Evolutionary conservation across 495 filamentous ascomycete genomes (phyloP).

Genomic region (Physcia stellaris): DNA sequence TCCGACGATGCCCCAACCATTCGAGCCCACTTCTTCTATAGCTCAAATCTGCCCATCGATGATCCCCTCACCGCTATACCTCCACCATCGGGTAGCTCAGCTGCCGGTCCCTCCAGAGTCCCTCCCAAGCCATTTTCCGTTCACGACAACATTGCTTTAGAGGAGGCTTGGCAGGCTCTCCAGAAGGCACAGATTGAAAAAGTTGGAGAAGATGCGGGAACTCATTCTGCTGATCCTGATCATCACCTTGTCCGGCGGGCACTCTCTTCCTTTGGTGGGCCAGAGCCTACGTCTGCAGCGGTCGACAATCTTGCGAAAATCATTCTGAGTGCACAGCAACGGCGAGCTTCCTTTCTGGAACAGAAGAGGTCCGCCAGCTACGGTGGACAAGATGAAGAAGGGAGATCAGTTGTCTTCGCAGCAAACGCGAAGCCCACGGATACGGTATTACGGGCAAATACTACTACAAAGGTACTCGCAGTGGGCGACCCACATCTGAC

Average conservation of each 20-base stretch:
- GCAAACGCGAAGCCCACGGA: neutral
- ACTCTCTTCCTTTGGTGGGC: too few species aligned
- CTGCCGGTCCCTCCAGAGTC: conserved; percentile 32
- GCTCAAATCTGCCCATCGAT: conserved; percentile 63
- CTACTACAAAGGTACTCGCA: conserved; percentile 24
- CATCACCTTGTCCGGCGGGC: neutral
- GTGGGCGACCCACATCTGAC: conserved; percentile 7
- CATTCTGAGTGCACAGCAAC: neutral
- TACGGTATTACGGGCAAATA: conserved; percentile 26
- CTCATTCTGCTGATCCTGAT: neutral
- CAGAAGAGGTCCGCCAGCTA: neutral
- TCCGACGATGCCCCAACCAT: conserved; percentile 29
- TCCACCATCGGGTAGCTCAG: conserved; percentile 36
- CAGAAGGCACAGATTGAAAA: conserved; percentile 17
- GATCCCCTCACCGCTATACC: conserved; percentile 64
- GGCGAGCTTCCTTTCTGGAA: neutral
- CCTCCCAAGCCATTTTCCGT: conserved; percentile 65
- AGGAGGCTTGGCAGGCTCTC: conserved; percentile 55
- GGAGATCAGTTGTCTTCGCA: neutral
- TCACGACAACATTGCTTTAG: conserved; percentile 58
- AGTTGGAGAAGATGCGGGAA: neutral
- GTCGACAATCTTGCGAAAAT: neutral
- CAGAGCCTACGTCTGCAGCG: neutral
- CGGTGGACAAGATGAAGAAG: neutral
- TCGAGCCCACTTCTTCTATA: conserved; percentile 68